Base-by-base conservation (phyloP, 176 grass and related monocot species). In the Aegilops longissima region DNA sequence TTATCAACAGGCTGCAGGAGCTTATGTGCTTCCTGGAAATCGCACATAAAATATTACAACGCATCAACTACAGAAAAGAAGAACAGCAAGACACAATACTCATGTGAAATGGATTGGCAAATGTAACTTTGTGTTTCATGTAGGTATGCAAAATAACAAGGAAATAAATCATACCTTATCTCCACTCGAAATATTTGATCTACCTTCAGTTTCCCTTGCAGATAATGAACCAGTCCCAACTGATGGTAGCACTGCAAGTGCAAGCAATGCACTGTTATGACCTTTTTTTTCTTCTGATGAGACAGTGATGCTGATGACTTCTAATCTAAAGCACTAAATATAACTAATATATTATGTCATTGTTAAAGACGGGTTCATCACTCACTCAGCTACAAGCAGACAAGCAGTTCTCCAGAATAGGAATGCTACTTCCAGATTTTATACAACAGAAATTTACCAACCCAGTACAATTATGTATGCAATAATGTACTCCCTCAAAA, bases 171-270 rank as follows among this genome's bases (percentile, higher is more conserved):
- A 73, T 70, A 97, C 94, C 92, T 95, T 95, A 79, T 95, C 93
- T 81, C 70, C 88, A 77, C 84, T 78, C 77, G 91, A 93, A 76
- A 87, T 40, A 66, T 93, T 95, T 59, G 84, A 82, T 87, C 91
- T 87, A 79, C 91, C 91, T 79, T 95, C 94, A 85, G 91, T 86
- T 87, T 95, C 94, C 82, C 91, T 95, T 21, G 92, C 79, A 94
- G 85, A 92, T 27, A 92, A 81, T 20, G 88, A 90, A 45, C 90
- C 88, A 79, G 90, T 78, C 45, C 91, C 94, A 91, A 86, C 38
- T 12, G 90, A 93, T 83, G 91, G 94, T 23, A 93, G 84, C 33
- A 95, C 91, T 86, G 88, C 33, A 34, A 88, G 59, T 4, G 5
- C 54, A 68, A 81, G 33, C 27, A 78, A 83, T 75, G 30, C 30